Evolutionary conservation across 305 asterid genomes (phyloP).

Genomic region (Fraxinus nigra): DNA sequence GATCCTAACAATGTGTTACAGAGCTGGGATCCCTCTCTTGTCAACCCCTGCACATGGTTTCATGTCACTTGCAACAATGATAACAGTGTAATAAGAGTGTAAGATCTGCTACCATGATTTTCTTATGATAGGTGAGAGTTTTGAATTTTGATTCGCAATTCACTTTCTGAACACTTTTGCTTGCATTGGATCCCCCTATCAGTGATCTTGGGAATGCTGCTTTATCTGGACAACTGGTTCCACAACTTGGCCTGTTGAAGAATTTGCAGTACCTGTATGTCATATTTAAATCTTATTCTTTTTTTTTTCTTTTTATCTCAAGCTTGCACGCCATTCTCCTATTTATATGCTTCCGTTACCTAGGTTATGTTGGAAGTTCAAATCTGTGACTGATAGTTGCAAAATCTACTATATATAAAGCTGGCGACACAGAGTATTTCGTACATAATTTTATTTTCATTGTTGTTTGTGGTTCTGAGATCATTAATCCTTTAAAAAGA

Average conservation of each 20-base stretch:
- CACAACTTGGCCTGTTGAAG: conserved; percentile 88
- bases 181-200: conserved; percentile 22
- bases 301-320: not conserved
- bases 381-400: conserved; percentile 7
- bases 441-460: not conserved
- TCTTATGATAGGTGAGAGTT: not conserved
- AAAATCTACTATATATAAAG: not conserved
- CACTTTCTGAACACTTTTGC: conserved; percentile 2
- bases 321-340: not conserved
- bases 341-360: not conserved
- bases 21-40: conserved; percentile 99
- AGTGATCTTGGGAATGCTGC: conserved; percentile 98
- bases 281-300: not conserved
- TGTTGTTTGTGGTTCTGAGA: not conserved
- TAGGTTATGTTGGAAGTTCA: not conserved
- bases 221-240: conserved; percentile 79
- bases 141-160: not conserved
- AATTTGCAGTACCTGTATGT: conserved; percentile 94
- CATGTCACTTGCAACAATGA: conserved; percentile 97
- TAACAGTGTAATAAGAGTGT: conserved; percentile 97
- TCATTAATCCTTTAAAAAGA: not conserved
- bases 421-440: conserved; percentile 6
- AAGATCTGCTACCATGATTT: conserved; percentile 27
- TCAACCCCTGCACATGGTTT: conserved; percentile 98
- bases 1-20: conserved; percentile 94